Evolutionary conservation across 805 yeast genomes (phyloP).

Genomic region (Candida boleticola): DNA sequence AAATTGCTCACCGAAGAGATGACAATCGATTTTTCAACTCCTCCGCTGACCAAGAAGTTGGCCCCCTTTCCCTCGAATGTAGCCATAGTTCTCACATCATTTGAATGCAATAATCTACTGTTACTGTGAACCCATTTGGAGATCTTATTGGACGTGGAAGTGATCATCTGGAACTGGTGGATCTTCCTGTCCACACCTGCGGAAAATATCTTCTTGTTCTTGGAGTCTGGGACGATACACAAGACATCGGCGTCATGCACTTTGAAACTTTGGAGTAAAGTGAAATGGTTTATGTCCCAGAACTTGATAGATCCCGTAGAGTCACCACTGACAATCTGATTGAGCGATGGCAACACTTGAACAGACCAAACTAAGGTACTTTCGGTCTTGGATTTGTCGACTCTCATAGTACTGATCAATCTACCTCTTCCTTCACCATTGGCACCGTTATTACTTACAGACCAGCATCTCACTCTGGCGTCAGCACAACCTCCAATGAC

Average conservation of each 20-base stretch:
- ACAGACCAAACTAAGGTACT: slow-evolving; percentile 92
- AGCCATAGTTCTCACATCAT: slow-evolving; percentile 78
- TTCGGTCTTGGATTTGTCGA: slow-evolving; percentile 82
- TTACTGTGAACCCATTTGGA: slow-evolving; percentile 73
- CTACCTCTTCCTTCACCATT: slow-evolving; percentile 54
- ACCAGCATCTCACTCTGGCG: slow-evolving; percentile 87
- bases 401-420: slow-evolving; percentile 81
- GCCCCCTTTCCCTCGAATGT: slow-evolving; percentile 66
- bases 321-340: slow-evolving; percentile 91
- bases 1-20: slow-evolving; percentile 67
- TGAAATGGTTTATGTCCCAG: slow-evolving; percentile 81
- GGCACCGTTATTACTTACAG: slow-evolving; percentile 26
- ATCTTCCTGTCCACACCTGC: slow-evolving; percentile 95
- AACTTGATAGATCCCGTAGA: slow-evolving; percentile 91
- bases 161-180: slow-evolving; percentile 59
- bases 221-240: slow-evolving; percentile 59
- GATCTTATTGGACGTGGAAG: slow-evolving; percentile 14
- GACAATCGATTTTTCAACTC: slow-evolving; percentile 71
- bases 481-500: slow-evolving; percentile 95
- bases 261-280: slow-evolving; percentile 76
- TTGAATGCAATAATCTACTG: slow-evolving; percentile 78
- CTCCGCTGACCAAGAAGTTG: slow-evolving; percentile 75
- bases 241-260: slow-evolving; percentile 91
- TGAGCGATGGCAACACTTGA: slow-evolving; percentile 53
- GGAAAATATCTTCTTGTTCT: slow-evolving; percentile 67